Base-by-base conservation (phyloP, 129 eudicot species). In the Scalesia atractyloides region DNA sequence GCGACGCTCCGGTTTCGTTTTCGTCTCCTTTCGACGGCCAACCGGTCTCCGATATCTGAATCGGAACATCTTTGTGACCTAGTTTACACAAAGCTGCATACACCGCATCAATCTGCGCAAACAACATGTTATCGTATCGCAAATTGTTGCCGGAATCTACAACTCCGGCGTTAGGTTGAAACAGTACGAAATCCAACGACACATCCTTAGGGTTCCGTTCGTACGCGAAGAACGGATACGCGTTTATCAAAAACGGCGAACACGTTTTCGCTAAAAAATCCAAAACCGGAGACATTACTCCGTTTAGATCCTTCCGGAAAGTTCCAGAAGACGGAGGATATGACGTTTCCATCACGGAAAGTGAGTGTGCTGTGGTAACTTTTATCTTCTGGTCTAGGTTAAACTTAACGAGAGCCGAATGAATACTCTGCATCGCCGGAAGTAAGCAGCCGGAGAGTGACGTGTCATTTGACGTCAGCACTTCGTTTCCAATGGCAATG, bases 1-100 rank as follows among this genome's bases (percentile, higher is more conserved):
- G 79, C 17, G 91, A 50, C 0, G 99, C 97, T 3, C 98, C 97
- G 19, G 80, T 46, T 74, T 90, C 97, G 33, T 88, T 85, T 1
- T 73, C 80, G 52, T 95, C 94, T 53, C 98, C 98, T 47, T 86
- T 87, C 0, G 97, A 86, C 48, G 99, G 99, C 99, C 97, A 95
- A 3, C 99, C 99, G 3, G 97, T 90, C 74, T 95, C 99, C 37
- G 97, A 95, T 59, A 95, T 78, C 82, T 88, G 89, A 20, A 90
- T 75, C 10, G 75, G 80, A 12, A 95, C 84, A 12, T 80, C 84
- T 75, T 83, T 83, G 75, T 69, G 82, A 5, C 88, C 97, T 11
- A 81, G 44, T 20, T 81, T 59, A n/a, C 78, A 85, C 14, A 90
- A 66, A 11, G 97, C 96, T 0, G 89, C 73, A 17, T 90, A 82